phyloP scores from a whole-genome alignment of 306 rosid species.

The Pyrus bretschneideri region DNA sequence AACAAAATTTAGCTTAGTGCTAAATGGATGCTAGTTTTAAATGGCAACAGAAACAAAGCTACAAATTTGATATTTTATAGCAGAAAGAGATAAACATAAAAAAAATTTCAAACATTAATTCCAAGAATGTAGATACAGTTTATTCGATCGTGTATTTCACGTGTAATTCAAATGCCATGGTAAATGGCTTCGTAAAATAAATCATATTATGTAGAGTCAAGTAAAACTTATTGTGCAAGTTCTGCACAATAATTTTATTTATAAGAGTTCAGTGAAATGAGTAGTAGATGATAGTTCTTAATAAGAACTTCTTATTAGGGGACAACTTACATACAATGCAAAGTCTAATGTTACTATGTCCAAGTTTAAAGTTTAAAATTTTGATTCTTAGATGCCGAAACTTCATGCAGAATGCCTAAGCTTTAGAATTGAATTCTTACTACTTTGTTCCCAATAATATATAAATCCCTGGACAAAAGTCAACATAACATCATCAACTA shows the following conservation, averaged over 20 bases:
- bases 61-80: background rate
- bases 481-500: background rate
- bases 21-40: background rate
- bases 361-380: background rate
- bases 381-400: background rate
- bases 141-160: background rate
- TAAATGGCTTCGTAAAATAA: background rate
- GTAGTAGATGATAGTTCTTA: background rate
- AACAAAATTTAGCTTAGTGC: background rate
- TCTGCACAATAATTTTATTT: background rate
- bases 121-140: background rate
- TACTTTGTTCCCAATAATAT: background rate
- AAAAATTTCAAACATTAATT: background rate
- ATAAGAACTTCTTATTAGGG: background rate
- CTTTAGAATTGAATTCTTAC: background rate
- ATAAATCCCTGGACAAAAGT: background rate
- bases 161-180: background rate
- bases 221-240: background rate
- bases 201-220: background rate
- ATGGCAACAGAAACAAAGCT: background rate
- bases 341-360: background rate
- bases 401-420: background rate
- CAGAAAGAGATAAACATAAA: background rate
- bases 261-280: background rate
- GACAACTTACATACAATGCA: background rate